Evolutionary conservation across 2,329 filamentous ascomycete species (phyloP).

Genomic region (Xylariaceae sp.): DNA sequence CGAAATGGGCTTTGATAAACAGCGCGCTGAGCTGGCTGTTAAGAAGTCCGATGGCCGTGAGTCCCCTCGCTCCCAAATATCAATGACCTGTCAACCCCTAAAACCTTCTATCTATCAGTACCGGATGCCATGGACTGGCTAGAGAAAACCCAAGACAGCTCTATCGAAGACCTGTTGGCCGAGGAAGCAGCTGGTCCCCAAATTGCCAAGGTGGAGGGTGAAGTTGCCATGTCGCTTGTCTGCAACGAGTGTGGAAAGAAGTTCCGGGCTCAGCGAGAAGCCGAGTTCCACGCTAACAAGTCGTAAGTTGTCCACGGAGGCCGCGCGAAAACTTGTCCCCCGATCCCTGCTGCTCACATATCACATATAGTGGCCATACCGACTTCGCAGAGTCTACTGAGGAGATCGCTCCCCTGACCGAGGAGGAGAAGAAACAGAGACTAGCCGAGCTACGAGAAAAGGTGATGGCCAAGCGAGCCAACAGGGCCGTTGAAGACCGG

Average conservation of each 20-base stretch:
- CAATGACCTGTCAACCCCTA: neutral
- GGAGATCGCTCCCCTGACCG: conserved; percentile 82
- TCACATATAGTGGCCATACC: conserved; percentile 60
- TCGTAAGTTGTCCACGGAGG: conserved; percentile 46
- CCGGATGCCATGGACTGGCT: conserved; percentile 92
- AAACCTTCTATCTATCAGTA: conserved; percentile 45
- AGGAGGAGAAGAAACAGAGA: conserved; percentile 80
- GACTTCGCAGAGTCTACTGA: conserved; percentile 93
- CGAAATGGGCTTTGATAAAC: conserved; percentile 76
- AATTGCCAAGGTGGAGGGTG: conserved; percentile 60
- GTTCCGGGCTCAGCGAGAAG: conserved; percentile 74
- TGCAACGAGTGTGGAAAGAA: conserved; percentile 95
- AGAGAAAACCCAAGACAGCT: conserved; percentile 82
- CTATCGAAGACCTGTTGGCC: conserved; percentile 72
- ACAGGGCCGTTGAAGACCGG: conserved; percentile 66
- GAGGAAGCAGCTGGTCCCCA: conserved; percentile 47
- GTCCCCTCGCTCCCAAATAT: conserved; percentile 27
- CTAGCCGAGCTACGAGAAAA: conserved; percentile 69
- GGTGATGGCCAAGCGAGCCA: conserved; percentile 65
- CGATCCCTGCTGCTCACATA: conserved; percentile 5
- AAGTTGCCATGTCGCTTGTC: conserved; percentile 73
- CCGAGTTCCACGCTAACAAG: conserved; percentile 86
- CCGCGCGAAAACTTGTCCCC: neutral
- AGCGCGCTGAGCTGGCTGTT: conserved; percentile 75
- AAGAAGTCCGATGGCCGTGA: conserved; percentile 75